Evolutionary conservation across 2,329 filamentous ascomycete genomes (phyloP).

Genomic region (Penicillium sp.): DNA sequence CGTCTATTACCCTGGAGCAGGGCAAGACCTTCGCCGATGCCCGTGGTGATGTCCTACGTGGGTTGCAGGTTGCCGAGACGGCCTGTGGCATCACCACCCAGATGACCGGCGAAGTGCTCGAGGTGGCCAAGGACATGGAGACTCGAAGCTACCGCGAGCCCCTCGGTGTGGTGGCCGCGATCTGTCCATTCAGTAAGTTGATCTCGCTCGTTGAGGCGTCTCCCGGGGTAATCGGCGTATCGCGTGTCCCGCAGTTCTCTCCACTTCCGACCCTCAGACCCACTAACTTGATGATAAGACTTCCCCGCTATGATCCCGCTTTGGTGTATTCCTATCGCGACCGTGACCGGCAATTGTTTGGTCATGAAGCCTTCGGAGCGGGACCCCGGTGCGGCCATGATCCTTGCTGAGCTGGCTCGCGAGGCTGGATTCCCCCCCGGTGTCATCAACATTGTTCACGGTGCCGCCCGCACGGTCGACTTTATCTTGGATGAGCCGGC

Average conservation of each 20-base stretch:
- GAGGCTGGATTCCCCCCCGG: conserved; percentile 61
- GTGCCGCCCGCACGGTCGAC: conserved; percentile 59
- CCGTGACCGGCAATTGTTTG: conserved; percentile 59
- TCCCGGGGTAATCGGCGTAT: too few species aligned
- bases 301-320: conserved; percentile 67
- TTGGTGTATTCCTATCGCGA: conserved; percentile 61
- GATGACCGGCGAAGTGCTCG: conserved; percentile 59
- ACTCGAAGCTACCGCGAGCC: conserved; percentile 61
- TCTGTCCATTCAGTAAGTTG: conserved; percentile 58
- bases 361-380: conserved; percentile 63
- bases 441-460: conserved; percentile 63
- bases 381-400: conserved; percentile 60
- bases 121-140: conserved; percentile 66
- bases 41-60: conserved; percentile 60
- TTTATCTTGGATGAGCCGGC: conserved; percentile 63
- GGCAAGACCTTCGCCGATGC: conserved; percentile 64
- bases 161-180: conserved; percentile 58
- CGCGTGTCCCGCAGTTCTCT: too few species aligned
- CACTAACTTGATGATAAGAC: conserved; percentile 39
- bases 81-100: conserved; percentile 63
- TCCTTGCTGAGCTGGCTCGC: conserved; percentile 57
- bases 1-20: conserved; percentile 61
- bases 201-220: too few species aligned
- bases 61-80: conserved; percentile 61
- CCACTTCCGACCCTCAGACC: neutral